A percentile compares a stretch with the other conserved stretches of the same genome.
Evolutionary conservation across 805 yeast species (phyloP).

Genomic region (Lipomyces oligophaga): DNA sequence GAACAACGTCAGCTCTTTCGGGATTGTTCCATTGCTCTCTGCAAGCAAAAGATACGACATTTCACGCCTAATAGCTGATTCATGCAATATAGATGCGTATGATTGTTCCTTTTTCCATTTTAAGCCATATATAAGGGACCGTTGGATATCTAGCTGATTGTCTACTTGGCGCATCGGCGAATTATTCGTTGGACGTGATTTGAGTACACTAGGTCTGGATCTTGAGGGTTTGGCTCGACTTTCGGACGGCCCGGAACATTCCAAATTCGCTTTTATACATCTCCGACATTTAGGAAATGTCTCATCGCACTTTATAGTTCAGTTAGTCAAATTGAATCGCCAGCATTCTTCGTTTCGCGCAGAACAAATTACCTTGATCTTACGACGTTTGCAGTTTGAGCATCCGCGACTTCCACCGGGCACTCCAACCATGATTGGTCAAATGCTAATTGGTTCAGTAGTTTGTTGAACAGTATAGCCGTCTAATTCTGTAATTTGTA

Average conservation of each 20-base stretch:
- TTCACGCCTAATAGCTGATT: background rate
- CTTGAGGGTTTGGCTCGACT: too few species aligned
- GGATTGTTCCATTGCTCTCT: background rate
- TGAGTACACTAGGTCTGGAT: too few species aligned
- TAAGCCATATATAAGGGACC: too few species aligned
- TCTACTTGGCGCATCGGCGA: too few species aligned
- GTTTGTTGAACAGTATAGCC: too few species aligned
- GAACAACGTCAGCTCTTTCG: slow-evolving; percentile 6
- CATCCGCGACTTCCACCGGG: slow-evolving; percentile 22
- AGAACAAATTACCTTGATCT: slow-evolving; percentile 16
- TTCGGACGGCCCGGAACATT: slow-evolving; percentile 15
- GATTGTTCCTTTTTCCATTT: background rate
- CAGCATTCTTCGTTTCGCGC: too few species aligned
- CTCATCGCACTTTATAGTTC: slow-evolving; percentile 14
- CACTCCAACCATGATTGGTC: slow-evolving; percentile 24
- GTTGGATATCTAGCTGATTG: too few species aligned
- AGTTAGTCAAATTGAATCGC: background rate
- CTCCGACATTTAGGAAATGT: slow-evolving; percentile 7
- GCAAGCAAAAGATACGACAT: background rate
- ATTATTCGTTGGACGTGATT: too few species aligned
- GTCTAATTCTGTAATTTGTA: too few species aligned
- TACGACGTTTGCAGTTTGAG: slow-evolving; percentile 15
- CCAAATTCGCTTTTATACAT: slow-evolving; percentile 6
- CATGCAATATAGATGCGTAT: background rate
- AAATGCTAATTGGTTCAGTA: too few species aligned